Conservation (phyloP, 2,329 filamentous ascomycete species). For the Chrysoporthe cubensis region DNA sequence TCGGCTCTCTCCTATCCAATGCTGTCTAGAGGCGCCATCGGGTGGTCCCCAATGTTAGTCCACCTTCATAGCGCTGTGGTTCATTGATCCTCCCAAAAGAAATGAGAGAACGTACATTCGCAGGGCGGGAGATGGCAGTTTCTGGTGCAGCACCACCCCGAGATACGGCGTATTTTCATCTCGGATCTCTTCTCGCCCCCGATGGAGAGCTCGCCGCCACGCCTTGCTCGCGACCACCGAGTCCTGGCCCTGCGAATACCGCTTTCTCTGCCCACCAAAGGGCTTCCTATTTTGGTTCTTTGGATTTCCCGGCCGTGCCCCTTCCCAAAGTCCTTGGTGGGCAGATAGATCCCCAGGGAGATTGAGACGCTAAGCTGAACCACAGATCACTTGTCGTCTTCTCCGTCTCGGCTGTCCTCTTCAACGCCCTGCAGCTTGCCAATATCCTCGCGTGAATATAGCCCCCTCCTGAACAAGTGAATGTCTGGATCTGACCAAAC, state of each 20-base stretch:
- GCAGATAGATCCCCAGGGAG: not conserved
- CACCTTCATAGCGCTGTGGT: not conserved
- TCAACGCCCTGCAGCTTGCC: constrained; percentile 9
- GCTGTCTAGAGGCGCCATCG: not conserved
- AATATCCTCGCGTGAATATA: constrained; percentile 5
- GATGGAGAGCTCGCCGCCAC: not conserved
- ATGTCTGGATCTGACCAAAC: not conserved
- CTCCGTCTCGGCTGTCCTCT: constrained; percentile 4
- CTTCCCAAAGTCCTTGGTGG: not conserved
- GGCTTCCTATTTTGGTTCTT: not conserved
- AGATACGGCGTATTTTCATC: not conserved
- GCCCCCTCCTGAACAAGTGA: not conserved
- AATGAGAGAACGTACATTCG: not conserved
- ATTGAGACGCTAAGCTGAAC: not conserved
- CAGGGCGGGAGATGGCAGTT: not conserved
- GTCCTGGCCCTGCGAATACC: not conserved
- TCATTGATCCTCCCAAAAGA: not conserved
- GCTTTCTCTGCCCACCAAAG: not conserved
- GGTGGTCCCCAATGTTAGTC: constrained; percentile 12
- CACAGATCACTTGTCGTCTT: constrained; percentile 12
- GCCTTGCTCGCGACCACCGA: not conserved
- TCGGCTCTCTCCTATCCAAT: constrained; percentile 16
- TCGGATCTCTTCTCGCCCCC: not conserved
- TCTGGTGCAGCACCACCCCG: not conserved
- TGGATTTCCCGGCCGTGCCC: not conserved